Evolutionary conservation across 164 flowering plant genomes (phyloP), one percentile per base, ranked within the genome.

Genomic region (Umbellularia californica): DNA sequence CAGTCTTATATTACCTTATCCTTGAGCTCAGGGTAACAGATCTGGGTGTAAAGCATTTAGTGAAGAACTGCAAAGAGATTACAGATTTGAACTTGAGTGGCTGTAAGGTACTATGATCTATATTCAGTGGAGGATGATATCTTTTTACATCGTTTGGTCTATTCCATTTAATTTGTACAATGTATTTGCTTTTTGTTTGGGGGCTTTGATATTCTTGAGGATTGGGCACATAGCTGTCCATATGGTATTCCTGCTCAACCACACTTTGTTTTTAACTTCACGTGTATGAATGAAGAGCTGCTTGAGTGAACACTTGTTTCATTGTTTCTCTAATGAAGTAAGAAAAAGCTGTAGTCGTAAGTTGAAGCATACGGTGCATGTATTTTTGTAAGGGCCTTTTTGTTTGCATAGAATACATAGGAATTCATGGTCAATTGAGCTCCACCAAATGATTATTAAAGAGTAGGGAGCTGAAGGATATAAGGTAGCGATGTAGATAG

Each of bases 11-110:
- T 67, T 81, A 69, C n/a, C 10, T 50, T 76, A 68, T 7, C 64
- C 11, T 65, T 75, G 76, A 33, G 50, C 77, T 50, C 86, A 94
- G 98, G 88, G 85, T 88, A n/a, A 86, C 98, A 25, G 97, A 94
- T 82, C 17, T 74, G 13, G 85, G 92, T 60, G 72, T 91, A 66
- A 71, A 80, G 77, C 84, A 89, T 78, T 65, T 92, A 73, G 90
- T 88, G 79, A 81, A 81, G 73, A 90, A 90, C 80, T 91, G 98
- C 87, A 87, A 79, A 73, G 77, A 81, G 65, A 71, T 92, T 50
- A 77, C 82, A 75, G 85, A 91, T 77, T 78, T 94, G 83, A 94
- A 94, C 86, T 81, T 92, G 73, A 94, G 98, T 83, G 97, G 98
- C 69, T 92, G 97, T 81, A 92, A 92, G 97, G 98, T 94, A 89